Conservation (phyloP, 257 asterid genomes). For the Solanum dulcamara region DNA sequence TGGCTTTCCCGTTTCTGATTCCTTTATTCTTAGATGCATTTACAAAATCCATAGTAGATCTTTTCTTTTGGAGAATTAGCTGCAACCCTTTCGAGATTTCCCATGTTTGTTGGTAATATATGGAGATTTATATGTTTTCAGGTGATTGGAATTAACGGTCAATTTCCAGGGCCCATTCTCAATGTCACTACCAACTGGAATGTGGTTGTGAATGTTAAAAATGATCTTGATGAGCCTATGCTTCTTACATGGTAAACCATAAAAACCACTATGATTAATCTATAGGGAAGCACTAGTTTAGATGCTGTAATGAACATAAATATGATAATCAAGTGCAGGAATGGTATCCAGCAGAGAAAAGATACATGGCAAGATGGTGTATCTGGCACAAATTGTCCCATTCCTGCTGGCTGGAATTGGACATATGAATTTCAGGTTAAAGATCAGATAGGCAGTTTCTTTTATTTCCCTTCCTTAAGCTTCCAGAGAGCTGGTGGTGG, state of each 20-base stretch:
- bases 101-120: not conserved
- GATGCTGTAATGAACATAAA: constrained; percentile 5
- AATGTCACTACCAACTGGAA: constrained; percentile 94
- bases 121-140: constrained; percentile 10
- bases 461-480: constrained; percentile 67
- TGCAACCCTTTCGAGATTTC: not conserved
- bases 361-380: constrained; percentile 97
- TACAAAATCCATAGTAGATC: not conserved
- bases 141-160: constrained; percentile 86
- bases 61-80: not conserved
- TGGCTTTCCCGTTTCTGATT: not conserved
- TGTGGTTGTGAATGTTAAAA: constrained; percentile 72
- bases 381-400: constrained; percentile 88
- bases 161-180: constrained; percentile 81
- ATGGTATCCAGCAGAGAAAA: constrained; percentile 77
- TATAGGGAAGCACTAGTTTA: not conserved
- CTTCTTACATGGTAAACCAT: constrained; percentile 73
- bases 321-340: constrained; percentile 48
- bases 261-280: not conserved
- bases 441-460: constrained; percentile 96
- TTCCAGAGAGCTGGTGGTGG: constrained; percentile 83
- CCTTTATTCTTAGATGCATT: not conserved
- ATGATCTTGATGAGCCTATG: constrained; percentile 75
- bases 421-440: constrained; percentile 91
- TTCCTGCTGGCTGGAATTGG: constrained; percentile 97